Evolutionary conservation across 208 protist genomes (phyloP), one percentile per base, ranked within the genome.

Genomic region (Wallacemonas sp.): DNA sequence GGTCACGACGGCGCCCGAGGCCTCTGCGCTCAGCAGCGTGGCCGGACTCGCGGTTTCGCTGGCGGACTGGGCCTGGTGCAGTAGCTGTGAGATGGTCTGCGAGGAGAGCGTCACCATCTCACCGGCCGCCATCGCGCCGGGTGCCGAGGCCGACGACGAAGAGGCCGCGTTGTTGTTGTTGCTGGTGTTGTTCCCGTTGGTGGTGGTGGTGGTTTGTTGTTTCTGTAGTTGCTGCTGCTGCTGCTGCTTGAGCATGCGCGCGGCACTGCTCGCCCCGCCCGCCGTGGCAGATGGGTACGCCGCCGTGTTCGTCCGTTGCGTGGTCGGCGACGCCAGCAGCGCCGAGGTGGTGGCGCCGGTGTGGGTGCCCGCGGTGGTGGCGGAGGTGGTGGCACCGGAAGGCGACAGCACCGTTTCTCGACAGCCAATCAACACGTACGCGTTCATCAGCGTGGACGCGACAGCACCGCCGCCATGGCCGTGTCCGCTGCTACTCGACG

Each of bases 161-260:
- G 44, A 20, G 7, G 16, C 14, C 52, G 10, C 11, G 48, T 20
- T 33, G 48, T 23, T 4, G 8, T 32, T 28, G 48, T 55, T 28
- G 48, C 26, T 55, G 4, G 45, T n/a, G n/a, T n/a, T n/a, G n/a
- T n/a, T n/a, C n/a, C n/a, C n/a, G n/a, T n/a, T n/a, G n/a, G n/a
- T n/a, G n/a, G n/a, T n/a, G n/a, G n/a, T n/a, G n/a, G n/a, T n/a
- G n/a, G n/a, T n/a, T n/a, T n/a, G n/a, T n/a, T n/a, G n/a, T n/a
- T n/a, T n/a, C 36, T 41, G 36, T 14, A 16, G 36, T 41, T 41
- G 36, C 20, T 59, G 52, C 2, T 33, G 32, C 22, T 59, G 52
- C 39, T 59, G 52, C 39, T 59, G 52, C n/a, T 59, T 59, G 11
- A 59, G 31, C 52, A 59, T 59, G 31, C 52, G 52, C 20, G 52